Conservation (phyloP, 1,284 basidiomycete species). For the Cronartium quercuum region DNA sequence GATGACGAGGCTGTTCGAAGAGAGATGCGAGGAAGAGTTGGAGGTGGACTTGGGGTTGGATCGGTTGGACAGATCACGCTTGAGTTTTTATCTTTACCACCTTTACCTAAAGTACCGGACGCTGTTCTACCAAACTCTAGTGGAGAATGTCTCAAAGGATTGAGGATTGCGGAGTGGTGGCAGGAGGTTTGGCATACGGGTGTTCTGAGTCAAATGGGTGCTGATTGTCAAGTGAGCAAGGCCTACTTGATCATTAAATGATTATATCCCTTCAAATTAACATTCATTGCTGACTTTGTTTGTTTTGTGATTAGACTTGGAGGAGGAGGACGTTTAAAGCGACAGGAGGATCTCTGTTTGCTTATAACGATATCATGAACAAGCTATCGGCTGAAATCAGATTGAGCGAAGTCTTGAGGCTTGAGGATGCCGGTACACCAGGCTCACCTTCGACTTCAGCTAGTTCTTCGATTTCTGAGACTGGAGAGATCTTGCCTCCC, state of each 20-base stretch:
- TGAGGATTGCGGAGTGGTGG: constrained; percentile 37
- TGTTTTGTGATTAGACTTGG: constrained; percentile 20
- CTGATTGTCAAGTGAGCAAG: constrained; percentile 32
- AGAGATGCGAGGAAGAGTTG: constrained; percentile 15
- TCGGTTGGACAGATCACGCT: constrained; percentile 27
- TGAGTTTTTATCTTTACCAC: constrained; percentile 26
- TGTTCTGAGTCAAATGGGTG: constrained; percentile 35
- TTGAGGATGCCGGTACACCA: constrained; percentile 18
- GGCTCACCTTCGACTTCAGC: not conserved
- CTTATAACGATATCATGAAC: constrained; percentile 38
- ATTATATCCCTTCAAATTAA: not conserved
- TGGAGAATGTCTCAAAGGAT: constrained; percentile 35
- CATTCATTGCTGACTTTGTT: not conserved
- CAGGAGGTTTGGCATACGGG: constrained; percentile 38
- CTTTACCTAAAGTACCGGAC: constrained; percentile 31
- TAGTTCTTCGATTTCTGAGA: constrained; percentile 19
- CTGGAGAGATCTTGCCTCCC: constrained; percentile 32
- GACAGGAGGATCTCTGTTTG: constrained; percentile 33
- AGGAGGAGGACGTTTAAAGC: constrained; percentile 34
- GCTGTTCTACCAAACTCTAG: constrained; percentile 29
- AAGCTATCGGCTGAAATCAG: constrained; percentile 34
- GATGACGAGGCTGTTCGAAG: constrained; percentile 16
- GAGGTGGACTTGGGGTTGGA: constrained; percentile 5
- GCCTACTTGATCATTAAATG: not conserved
- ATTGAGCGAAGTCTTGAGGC: constrained; percentile 18